A percentile compares a stretch with the other conserved stretches of the same genome.
Conservation (phyloP, 2,329 filamentous ascomycete genomes). For the Neonectria hederae region DNA sequence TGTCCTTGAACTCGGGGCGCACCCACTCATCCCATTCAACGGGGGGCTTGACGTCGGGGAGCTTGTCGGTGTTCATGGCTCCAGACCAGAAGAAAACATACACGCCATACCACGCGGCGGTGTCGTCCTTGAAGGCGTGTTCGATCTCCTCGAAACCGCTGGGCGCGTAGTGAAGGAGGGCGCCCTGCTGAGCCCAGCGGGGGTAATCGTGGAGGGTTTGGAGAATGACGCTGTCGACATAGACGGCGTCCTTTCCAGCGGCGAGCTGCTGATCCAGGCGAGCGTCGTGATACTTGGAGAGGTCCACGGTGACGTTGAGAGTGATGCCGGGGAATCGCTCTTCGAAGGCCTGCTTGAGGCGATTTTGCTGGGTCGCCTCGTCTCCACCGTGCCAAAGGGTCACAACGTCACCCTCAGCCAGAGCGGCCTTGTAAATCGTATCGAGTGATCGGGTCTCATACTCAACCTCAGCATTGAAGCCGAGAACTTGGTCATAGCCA, state of each 20-base stretch:
- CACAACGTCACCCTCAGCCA: constrained; percentile 56
- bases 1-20: constrained; percentile 61
- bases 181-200: constrained; percentile 59
- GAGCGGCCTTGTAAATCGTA: constrained; percentile 59
- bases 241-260: constrained; percentile 43
- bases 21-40: constrained; percentile 54
- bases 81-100: constrained; percentile 51
- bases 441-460: constrained; percentile 58
- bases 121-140: constrained; percentile 48
- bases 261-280: constrained; percentile 57
- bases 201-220: constrained; percentile 63
- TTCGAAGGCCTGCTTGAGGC: constrained; percentile 56
- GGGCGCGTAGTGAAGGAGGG: constrained; percentile 60
- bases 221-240: constrained; percentile 53
- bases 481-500: constrained; percentile 40
- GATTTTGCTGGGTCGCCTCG: constrained; percentile 51
- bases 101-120: constrained; percentile 53
- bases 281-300: constrained; percentile 64
- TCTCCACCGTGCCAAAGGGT: constrained; percentile 62
- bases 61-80: constrained; percentile 42
- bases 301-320: constrained; percentile 63
- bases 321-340: constrained; percentile 58
- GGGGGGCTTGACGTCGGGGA: constrained; percentile 46
- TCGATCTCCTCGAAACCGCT: constrained; percentile 55
- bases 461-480: constrained; percentile 35